Evolutionary conservation across 1,139 yeast genomes (phyloP).

Genomic region (Pichia terricola): DNA sequence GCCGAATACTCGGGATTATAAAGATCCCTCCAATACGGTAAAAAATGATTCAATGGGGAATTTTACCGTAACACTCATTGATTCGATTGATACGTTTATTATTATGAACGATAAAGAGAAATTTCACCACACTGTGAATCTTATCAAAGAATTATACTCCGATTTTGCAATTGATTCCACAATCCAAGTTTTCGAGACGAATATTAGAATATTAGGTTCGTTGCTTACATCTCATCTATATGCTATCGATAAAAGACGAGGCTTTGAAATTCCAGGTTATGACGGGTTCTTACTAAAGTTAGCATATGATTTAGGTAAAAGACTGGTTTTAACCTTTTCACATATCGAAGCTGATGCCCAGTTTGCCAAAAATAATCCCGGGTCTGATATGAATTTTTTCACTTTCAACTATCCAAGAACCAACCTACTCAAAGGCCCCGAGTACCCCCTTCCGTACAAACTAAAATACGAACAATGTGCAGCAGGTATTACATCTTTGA

Average conservation of each 20-base stretch:
- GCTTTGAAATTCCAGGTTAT: conserved; percentile 38
- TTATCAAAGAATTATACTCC: conserved; percentile 32
- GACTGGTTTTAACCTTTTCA: conserved; percentile 54
- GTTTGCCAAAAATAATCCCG: neutral
- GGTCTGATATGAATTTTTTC: neutral
- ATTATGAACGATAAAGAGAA: conserved; percentile 55
- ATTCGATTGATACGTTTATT: conserved; percentile 70
- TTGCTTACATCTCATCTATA: conserved; percentile 68
- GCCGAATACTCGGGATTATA: conserved; percentile 57
- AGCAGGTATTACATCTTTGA: conserved; percentile 79
- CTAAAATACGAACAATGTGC: conserved; percentile 63
- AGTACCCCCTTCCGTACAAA: conserved; percentile 29
- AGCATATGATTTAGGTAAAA: conserved; percentile 65
- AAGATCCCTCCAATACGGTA: conserved; percentile 43
- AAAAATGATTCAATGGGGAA: conserved; percentile 84
- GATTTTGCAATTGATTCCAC: conserved; percentile 56
- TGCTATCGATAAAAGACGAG: conserved; percentile 47
- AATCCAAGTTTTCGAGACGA: conserved; percentile 80
- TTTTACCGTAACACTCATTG: conserved; percentile 67
- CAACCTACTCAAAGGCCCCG: conserved; percentile 47
- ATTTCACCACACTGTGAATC: conserved; percentile 40
- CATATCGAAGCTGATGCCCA: conserved; percentile 38
- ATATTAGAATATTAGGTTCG: conserved; percentile 75
- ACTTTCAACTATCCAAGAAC: conserved; percentile 63
- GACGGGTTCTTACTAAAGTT: conserved; percentile 59